phyloP scores from a whole-genome alignment of 139 green algal genomes.

The Tetradesmus obliquus region DNA sequence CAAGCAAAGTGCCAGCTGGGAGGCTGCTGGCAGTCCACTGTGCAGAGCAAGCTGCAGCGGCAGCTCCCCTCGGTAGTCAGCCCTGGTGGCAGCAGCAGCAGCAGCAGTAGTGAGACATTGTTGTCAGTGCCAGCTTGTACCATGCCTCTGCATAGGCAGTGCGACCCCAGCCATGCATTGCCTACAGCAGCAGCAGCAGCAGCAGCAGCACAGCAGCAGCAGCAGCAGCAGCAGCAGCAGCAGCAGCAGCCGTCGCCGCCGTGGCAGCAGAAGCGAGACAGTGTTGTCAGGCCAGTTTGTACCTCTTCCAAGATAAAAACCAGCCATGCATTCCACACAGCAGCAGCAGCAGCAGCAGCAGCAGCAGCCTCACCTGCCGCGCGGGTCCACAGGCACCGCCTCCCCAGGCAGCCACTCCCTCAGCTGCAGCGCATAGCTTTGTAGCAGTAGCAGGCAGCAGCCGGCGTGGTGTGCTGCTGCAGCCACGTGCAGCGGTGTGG shows the following conservation, averaged over 20 bases:
- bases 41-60: not conserved
- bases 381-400: not conserved
- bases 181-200: no score
- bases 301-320: no score
- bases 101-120: not conserved
- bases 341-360: not conserved
- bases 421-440: not conserved
- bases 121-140: no score
- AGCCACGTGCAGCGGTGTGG: not conserved
- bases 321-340: no score
- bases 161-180: no score
- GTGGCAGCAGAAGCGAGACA: not conserved
- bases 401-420: conserved; percentile 23
- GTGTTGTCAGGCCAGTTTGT: not conserved
- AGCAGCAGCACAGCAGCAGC: not conserved
- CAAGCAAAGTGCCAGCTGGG: conserved; percentile 2
- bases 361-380: not conserved
- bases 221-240: conserved; percentile 13
- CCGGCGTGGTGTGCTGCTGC: not conserved
- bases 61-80: not conserved
- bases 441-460: conserved; percentile 1
- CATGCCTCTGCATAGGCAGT: no score
- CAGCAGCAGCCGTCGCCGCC: not conserved
- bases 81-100: not conserved
- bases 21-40: not conserved